Conservation (phyloP, 2,329 filamentous ascomycete species). For the Colletotrichum tofieldiae region DNA sequence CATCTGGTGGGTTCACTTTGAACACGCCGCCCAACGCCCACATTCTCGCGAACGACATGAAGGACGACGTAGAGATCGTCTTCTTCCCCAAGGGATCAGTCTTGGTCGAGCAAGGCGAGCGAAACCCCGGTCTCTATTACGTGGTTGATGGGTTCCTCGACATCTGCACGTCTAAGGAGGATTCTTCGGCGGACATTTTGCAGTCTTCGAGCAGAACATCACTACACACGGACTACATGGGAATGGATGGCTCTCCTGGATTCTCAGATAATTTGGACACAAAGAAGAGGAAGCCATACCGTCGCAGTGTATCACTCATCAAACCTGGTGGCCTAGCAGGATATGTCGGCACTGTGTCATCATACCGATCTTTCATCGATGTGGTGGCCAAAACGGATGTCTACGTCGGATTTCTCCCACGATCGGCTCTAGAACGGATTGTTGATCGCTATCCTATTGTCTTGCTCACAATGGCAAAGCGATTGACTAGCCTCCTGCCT, state of each 20-base stretch:
- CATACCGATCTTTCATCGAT: slow-evolving; percentile 95
- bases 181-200: slow-evolving; percentile 62
- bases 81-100: slow-evolving; percentile 97
- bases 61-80: slow-evolving; percentile 95
- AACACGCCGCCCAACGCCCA: slow-evolving; percentile 76
- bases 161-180: slow-evolving; percentile 85
- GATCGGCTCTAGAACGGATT: slow-evolving; percentile 88
- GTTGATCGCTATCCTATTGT: slow-evolving; percentile 95
- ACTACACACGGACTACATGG: slow-evolving; percentile 42
- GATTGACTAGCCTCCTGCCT: slow-evolving; percentile 90
- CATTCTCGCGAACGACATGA: slow-evolving; percentile 82
- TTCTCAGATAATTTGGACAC: slow-evolving; percentile 49
- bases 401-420: slow-evolving; percentile 94
- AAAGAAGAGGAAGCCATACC: slow-evolving; percentile 62
- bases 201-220: slow-evolving; percentile 55
- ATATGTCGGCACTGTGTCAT: slow-evolving; percentile 94
- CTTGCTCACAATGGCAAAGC: slow-evolving; percentile 94
- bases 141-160: slow-evolving; percentile 98
- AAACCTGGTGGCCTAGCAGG: slow-evolving; percentile 96
- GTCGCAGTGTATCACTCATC: slow-evolving; percentile 87
- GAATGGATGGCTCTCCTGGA: slow-evolving; percentile 33
- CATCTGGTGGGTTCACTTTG: slow-evolving; percentile 77
- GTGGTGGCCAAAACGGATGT: slow-evolving; percentile 98
- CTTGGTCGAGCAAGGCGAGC: slow-evolving; percentile 94
- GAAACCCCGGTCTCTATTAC: slow-evolving; percentile 97